Evolutionary conservation across 768 basidiomycete species (phyloP), one percentile per base, ranked within the genome.

Genomic region (Cystobasidium onofrii): DNA sequence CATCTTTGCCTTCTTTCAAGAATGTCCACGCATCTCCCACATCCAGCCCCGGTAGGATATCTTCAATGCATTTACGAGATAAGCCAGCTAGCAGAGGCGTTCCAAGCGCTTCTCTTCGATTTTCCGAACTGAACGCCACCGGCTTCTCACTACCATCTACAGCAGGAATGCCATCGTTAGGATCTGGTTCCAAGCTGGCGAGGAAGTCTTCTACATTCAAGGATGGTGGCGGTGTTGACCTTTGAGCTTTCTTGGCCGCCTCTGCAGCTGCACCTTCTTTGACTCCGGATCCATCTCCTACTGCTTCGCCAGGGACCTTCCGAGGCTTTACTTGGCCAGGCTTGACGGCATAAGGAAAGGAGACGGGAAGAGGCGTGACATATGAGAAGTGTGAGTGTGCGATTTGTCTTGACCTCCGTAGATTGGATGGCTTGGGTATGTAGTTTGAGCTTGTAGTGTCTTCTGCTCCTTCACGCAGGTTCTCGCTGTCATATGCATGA

Each of bases 1-100:
- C 54, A 20, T 71, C 69, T 39, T 60, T 71, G 13, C 69, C 69
- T n/a, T 31, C 55, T 36, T 90, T 90, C 1, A 93, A 83, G 7
- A 87, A 72, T 0, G 83, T 82, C 76, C 91, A 87, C 0, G 90
- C 87, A 79, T 96, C 91, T 1, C 93, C 93, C 13, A 92, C 88
- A 73, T 95, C 89, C 23, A 98, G 84, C 76, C 88, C 86, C 0
- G 94, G 94, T 10, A 96, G 80, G 76, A 88, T 90, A 76, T 95
- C 92, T 34, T 84, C 81, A 54, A 92, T 79, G 15, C 87, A 87
- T 1, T 85, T 84, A 61, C 86, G 85, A 0, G 92, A 87, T 20
- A 98, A 76, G 2, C 69, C 69, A 20, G 69, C 69, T 29, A 71
- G 69, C 15, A 57, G 9, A 13, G 69, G 69, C 18, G 52, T 61